Percentiles rank a stretch among this genome's conserved stretches.
phyloP scores from a whole-genome alignment of 208 protist genomes.

The Trichomonas gallinae region DNA sequence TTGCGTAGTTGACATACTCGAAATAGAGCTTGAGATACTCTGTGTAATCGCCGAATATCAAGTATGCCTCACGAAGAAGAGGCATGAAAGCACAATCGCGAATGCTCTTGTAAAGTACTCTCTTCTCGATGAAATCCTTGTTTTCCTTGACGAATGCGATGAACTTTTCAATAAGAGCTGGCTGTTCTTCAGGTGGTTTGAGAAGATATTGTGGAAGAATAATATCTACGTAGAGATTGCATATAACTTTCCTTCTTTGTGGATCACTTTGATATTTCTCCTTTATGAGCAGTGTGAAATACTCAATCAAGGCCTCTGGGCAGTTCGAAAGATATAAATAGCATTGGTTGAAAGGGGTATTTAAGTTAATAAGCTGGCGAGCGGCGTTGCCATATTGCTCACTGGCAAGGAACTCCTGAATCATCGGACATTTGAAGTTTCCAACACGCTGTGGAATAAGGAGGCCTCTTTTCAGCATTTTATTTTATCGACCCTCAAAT shows the following conservation, averaged over 20 bases:
- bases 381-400: not conserved
- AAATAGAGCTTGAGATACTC: not conserved
- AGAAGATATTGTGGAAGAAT: not conserved
- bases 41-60: not conserved
- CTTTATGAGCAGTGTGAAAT: not conserved
- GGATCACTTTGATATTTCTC: not conserved
- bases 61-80: not conserved
- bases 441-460: not conserved
- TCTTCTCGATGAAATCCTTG: not conserved
- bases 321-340: not conserved
- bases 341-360: not conserved
- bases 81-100: not conserved
- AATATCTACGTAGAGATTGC: not conserved
- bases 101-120: not conserved
- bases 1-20: not conserved
- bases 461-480: not conserved
- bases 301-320: not conserved
- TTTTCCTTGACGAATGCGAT: not conserved
- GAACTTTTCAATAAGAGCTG: not conserved
- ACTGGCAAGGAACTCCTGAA: not conserved
- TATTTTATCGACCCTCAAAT: not conserved
- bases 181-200: not conserved
- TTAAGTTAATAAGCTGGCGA: not conserved
- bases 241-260: not conserved
- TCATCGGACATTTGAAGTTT: not conserved